Evolutionary conservation across 306 rosid species (phyloP).

Genomic region (Lagenaria siceraria): DNA sequence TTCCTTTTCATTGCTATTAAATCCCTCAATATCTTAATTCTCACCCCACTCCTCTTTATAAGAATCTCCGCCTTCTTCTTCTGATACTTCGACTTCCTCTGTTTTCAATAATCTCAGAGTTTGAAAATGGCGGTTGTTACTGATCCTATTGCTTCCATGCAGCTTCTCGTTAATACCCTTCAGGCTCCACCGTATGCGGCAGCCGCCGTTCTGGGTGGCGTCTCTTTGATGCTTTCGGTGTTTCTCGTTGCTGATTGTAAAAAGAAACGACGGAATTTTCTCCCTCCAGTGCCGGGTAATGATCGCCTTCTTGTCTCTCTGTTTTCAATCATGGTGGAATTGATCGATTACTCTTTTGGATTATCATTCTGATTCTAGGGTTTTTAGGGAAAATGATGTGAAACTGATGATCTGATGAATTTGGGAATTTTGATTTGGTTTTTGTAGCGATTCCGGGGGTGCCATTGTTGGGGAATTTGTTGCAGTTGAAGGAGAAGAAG

Average conservation of each 20-base stretch:
- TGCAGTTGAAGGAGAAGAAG: slow-evolving; percentile 90
- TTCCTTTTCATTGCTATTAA: background rate
- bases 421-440: background rate
- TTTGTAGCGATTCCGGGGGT: slow-evolving; percentile 70
- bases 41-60: background rate
- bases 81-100: background rate
- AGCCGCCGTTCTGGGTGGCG: slow-evolving; percentile 28
- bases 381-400: background rate
- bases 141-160: background rate
- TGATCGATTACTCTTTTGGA: too few species aligned
- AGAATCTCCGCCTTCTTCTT: background rate
- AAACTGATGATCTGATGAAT: background rate
- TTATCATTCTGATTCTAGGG: background rate
- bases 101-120: background rate
- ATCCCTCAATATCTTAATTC: background rate
- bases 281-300: slow-evolving; percentile 60
- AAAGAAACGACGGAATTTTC: slow-evolving; percentile 23
- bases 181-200: slow-evolving; percentile 21
- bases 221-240: slow-evolving; percentile 23
- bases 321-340: background rate
- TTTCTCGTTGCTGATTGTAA: slow-evolving; percentile 8
- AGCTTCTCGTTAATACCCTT: background rate
- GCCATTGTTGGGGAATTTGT: slow-evolving; percentile 72
- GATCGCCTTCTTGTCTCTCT: background rate
- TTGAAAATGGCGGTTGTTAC: slow-evolving; percentile 9